Evolutionary conservation across 495 filamentous ascomycete genomes (phyloP), one percentile per base, ranked within the genome.

Genomic region (Bacidia rubella): DNA sequence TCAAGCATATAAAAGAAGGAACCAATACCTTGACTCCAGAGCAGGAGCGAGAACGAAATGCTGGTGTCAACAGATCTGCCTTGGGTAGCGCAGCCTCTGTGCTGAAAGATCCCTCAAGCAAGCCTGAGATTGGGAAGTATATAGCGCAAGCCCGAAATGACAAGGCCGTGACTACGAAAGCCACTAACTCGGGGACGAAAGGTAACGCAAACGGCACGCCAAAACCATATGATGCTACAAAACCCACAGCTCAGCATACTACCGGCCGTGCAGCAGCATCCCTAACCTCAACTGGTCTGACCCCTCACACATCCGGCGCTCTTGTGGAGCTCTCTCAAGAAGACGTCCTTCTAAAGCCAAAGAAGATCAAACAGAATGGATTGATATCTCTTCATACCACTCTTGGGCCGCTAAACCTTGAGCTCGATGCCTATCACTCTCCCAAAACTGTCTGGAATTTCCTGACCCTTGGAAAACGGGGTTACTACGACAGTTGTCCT

Each of bases 371-470:
- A 63, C 76, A 73, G 57, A 90, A 87, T 56, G 93, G 89, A 47
- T 97, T 95, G 68, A 89, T 86, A 12, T 79, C 87, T 17, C 77
- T 99, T n/a, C 75, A 79, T 23, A 97, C 92, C 2, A 86, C 78
- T 45, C 72, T 82, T 11, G 90, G 93, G 15, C 76, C 86, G 54
- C 64, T 98, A 15, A 96, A 86, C 59, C 68, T 99, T 58, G 89
- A 96, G 58, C 72, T 99, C n/a, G 82, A 86, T 49, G 81, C 92
- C 9, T 92, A 96, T 62, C 82, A 82, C 56, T 87, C 92, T 1
- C 92, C 92, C 0, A 81, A 82, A 55, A 89, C 92, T 2, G 92
- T 96, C 19, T 99, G 88, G 85, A 99, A 99, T 66, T 97, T 99
- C 66, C 75, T 92, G 40, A 82, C 86, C 47, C 73, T 99, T 9